phyloP scores from a whole-genome alignment of 1,284 basidiomycete species.

The Trichosporon sp. region DNA sequence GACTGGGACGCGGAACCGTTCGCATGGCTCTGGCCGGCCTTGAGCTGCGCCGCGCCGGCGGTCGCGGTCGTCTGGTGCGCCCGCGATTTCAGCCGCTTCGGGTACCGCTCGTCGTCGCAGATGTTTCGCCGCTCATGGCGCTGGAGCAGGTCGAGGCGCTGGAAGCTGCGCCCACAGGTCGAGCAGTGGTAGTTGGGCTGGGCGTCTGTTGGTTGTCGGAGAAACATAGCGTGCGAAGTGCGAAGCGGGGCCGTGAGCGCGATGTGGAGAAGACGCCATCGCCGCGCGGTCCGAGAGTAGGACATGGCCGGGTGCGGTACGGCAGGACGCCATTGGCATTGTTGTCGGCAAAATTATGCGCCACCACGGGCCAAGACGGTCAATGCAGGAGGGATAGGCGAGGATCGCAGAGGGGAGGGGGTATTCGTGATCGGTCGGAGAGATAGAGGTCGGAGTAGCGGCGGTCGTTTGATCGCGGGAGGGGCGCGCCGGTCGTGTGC shows the following conservation, averaged over 20 bases:
- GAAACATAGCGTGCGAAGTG: not conserved
- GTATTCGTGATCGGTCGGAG: not conserved
- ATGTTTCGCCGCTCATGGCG: constrained; percentile 38
- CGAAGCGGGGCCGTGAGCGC: not conserved
- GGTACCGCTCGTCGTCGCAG: constrained; percentile 29
- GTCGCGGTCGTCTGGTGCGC: not conserved
- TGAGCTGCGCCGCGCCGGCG: not conserved
- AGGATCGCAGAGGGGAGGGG: not conserved
- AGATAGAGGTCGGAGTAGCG: not conserved
- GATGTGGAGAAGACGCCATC: not conserved
- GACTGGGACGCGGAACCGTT: not conserved
- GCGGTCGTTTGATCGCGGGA: not conserved
- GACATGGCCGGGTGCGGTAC: not conserved
- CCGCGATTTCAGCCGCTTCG: constrained; percentile 11
- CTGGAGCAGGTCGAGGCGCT: constrained; percentile 2
- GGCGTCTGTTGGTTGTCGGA: constrained; percentile 24
- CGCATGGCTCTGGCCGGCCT: not conserved
- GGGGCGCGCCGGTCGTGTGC: not conserved
- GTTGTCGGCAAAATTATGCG: not conserved
- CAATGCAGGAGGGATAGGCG: constrained; percentile 1
- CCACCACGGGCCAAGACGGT: constrained; percentile 5
- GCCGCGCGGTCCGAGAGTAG: not conserved
- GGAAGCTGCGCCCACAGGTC: constrained; percentile 28
- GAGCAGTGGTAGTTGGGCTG: constrained; percentile 29
- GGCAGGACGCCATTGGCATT: not conserved